Conservation (phyloP, 2,329 filamentous ascomycete genomes). For the Sporothrix humicola region DNA sequence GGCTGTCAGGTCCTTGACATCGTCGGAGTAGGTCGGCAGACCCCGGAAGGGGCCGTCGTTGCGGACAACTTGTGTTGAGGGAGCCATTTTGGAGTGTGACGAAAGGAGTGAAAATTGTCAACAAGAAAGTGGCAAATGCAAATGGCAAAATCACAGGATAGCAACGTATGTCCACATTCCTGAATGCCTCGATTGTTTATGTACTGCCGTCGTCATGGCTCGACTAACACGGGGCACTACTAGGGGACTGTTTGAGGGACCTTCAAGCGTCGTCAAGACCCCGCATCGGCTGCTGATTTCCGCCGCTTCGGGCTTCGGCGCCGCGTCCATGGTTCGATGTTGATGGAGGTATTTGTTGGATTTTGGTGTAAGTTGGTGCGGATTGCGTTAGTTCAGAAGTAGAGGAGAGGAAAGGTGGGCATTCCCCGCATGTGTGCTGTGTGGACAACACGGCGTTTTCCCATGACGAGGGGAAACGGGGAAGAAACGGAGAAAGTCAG, state of each 20-base stretch:
- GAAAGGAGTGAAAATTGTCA: neutral
- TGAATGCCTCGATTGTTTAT: constrained; percentile 13
- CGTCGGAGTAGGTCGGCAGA: constrained; percentile 20
- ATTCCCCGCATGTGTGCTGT: neutral
- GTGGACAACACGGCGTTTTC: neutral
- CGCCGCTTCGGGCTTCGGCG: constrained; percentile 25
- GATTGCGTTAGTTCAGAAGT: too few species aligned
- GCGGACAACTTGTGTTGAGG: constrained; percentile 20
- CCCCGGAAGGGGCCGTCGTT: constrained; percentile 23
- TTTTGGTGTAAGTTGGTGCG: too few species aligned
- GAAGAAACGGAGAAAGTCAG: neutral
- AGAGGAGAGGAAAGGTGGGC: neutral
- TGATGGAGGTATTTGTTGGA: neutral
- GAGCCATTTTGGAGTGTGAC: neutral
- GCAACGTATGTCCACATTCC: too few species aligned
- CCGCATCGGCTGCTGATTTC: constrained; percentile 23
- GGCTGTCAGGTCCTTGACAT: constrained; percentile 25
- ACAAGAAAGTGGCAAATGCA: neutral
- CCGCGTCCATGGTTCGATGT: neutral
- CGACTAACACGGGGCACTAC: constrained; percentile 9
- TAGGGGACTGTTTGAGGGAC: too few species aligned
- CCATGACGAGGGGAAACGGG: neutral
- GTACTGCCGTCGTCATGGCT: constrained; percentile 20
- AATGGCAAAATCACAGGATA: too few species aligned
- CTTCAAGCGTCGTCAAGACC: neutral